Evolutionary conservation across 2,329 filamentous ascomycete genomes (phyloP).

Genomic region (Fusarium sp.): DNA sequence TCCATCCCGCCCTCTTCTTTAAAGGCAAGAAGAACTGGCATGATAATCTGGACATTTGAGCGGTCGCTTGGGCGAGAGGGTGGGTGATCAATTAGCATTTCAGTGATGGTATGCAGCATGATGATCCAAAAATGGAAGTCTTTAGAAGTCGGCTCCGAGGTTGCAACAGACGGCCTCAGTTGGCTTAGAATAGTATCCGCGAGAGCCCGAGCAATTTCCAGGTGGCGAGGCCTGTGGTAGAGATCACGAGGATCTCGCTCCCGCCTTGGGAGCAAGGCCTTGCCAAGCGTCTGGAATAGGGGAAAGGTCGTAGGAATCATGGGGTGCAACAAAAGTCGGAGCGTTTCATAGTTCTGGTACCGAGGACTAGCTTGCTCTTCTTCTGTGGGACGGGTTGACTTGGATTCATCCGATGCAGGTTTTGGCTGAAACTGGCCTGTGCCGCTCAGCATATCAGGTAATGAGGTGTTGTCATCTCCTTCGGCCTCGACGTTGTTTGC

Average conservation of each 20-base stretch:
- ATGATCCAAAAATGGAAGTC: conserved; percentile 86
- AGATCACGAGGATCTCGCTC: conserved; percentile 67
- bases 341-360: conserved; percentile 79
- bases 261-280: conserved; percentile 79
- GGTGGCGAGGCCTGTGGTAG: conserved; percentile 64
- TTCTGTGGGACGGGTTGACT: conserved; percentile 51
- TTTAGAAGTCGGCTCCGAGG: conserved; percentile 62
- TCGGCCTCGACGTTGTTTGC: conserved; percentile 41
- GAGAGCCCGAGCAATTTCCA: conserved; percentile 71
- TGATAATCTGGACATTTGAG: conserved; percentile 66
- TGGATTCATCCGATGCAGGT: conserved; percentile 37
- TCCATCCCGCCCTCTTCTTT: conserved; percentile 82
- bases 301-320: conserved; percentile 83
- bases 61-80: conserved; percentile 60
- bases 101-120: conserved; percentile 79
- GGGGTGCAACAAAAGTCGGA: conserved; percentile 81
- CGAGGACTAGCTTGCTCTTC: conserved; percentile 57
- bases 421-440: conserved; percentile 45
- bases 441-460: conserved; percentile 49
- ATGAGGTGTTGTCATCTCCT: conserved; percentile 45
- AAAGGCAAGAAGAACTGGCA: conserved; percentile 86
- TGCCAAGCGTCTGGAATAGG: conserved; percentile 87
- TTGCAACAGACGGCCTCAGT: conserved; percentile 62
- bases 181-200: conserved; percentile 77
- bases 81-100: conserved; percentile 77